Conservation (phyloP, 495 filamentous ascomycete genomes). For the Beverwykella pulmonaria region DNA sequence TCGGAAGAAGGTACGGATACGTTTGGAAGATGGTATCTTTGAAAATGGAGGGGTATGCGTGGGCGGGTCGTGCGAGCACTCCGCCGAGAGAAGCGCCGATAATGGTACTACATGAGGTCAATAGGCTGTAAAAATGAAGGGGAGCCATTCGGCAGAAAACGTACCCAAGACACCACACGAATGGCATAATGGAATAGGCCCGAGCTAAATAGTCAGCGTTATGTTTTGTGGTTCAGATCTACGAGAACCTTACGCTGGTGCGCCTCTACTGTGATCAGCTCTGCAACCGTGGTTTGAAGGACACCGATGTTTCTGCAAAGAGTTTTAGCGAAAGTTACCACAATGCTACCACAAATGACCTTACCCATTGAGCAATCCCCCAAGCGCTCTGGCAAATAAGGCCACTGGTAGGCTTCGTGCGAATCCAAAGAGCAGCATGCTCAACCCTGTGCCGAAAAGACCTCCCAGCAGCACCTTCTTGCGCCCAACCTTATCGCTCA, state of each 20-base stretch:
- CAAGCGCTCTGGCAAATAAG: constrained; percentile 82
- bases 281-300: constrained; percentile 89
- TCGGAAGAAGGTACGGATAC: constrained; percentile 91
- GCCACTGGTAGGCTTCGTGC: constrained; percentile 81
- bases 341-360: constrained; percentile 36
- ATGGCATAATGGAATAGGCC: constrained; percentile 95
- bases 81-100: constrained; percentile 90
- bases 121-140: constrained; percentile 1
- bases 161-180: constrained; percentile 93
- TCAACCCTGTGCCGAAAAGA: constrained; percentile 84
- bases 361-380: constrained; percentile 89
- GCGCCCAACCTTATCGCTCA: constrained; percentile 89
- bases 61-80: constrained; percentile 81
- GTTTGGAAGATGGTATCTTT: constrained; percentile 73
- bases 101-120: constrained; percentile 59
- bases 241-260: constrained; percentile 70
- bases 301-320: constrained; percentile 78
- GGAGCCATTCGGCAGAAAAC: constrained; percentile 3
- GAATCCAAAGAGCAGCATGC: constrained; percentile 93
- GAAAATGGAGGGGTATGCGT: constrained; percentile 78
- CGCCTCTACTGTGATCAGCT: constrained; percentile 86
- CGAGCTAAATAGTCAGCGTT: constrained; percentile 57
- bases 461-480: constrained; percentile 92
- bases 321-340: constrained; percentile 32
- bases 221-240: background rate